Conservation (phyloP, 2,329 filamentous ascomycete genomes). For the Pyrenochaeta sp. region DNA sequence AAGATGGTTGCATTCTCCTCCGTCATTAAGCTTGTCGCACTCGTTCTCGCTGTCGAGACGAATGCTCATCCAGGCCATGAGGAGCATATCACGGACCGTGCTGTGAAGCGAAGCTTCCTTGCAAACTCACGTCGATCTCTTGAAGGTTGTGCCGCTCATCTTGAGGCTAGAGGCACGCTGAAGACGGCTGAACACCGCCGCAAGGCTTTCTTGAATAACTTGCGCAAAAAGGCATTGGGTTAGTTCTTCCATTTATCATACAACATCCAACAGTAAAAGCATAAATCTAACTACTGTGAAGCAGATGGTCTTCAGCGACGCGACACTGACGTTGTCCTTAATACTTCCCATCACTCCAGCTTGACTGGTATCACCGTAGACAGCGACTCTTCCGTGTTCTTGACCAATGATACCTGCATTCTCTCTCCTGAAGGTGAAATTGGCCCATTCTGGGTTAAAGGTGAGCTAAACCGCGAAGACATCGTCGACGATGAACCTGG, state of each 20-base stretch:
- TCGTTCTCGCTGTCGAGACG: not conserved
- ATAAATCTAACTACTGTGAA: not conserved
- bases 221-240: not conserved
- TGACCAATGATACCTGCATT: not conserved
- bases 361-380: not conserved
- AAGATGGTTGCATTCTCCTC: not conserved
- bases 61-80: not conserved
- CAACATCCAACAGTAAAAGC: too few relatives aligned
- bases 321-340: not conserved
- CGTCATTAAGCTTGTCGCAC: not conserved
- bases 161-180: not conserved
- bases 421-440: not conserved
- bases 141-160: not conserved
- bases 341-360: not conserved
- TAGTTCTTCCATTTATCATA: not conserved
- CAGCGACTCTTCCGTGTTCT: not conserved
- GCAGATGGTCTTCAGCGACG: not conserved
- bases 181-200: not conserved
- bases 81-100: not conserved
- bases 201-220: not conserved
- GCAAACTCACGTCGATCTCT: not conserved
- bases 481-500: conserved; percentile 56
- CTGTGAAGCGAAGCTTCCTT: not conserved
- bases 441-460: conserved; percentile 48
- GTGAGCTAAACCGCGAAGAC: conserved; percentile 59